Conservation (phyloP, 139 green algal genomes). For the Micractinium conductrix region DNA sequence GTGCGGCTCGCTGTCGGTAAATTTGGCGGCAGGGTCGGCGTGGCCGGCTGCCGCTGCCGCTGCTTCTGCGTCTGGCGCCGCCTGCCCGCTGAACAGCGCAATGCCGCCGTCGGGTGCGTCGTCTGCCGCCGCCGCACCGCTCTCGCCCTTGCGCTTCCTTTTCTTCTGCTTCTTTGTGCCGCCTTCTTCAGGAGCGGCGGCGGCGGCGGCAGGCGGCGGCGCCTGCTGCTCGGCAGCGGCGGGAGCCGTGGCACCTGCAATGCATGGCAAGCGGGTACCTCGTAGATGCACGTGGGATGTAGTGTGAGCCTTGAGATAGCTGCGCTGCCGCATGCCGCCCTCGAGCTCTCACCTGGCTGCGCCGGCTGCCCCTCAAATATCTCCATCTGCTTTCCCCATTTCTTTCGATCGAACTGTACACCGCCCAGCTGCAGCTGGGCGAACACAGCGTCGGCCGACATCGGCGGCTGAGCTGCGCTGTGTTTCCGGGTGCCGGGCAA, state of each 20-base stretch:
- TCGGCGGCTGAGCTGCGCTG: background rate
- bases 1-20: slow-evolving; percentile 33
- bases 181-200: background rate
- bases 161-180: background rate
- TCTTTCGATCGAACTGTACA: slow-evolving; percentile 35
- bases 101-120: slow-evolving; percentile 15
- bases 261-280: too few species aligned
- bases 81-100: slow-evolving; percentile 38
- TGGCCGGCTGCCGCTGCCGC: background rate
- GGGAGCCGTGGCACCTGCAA: background rate
- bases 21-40: slow-evolving; percentile 13
- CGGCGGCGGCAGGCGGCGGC: background rate
- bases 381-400: slow-evolving; percentile 41
- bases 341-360: background rate
- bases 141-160: slow-evolving; percentile 22
- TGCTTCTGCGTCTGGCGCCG: too few species aligned
- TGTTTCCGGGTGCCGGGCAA: too few species aligned
- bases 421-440: slow-evolving; percentile 33
- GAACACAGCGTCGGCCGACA: slow-evolving; percentile 30
- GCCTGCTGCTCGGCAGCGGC: background rate
- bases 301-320: too few species aligned
- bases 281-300: too few species aligned
- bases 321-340: background rate
- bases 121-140: background rate
- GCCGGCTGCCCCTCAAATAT: slow-evolving; percentile 16